Base-by-base conservation (phyloP, 2,329 filamentous ascomycete genomes). In the Penicillium sp. region DNA sequence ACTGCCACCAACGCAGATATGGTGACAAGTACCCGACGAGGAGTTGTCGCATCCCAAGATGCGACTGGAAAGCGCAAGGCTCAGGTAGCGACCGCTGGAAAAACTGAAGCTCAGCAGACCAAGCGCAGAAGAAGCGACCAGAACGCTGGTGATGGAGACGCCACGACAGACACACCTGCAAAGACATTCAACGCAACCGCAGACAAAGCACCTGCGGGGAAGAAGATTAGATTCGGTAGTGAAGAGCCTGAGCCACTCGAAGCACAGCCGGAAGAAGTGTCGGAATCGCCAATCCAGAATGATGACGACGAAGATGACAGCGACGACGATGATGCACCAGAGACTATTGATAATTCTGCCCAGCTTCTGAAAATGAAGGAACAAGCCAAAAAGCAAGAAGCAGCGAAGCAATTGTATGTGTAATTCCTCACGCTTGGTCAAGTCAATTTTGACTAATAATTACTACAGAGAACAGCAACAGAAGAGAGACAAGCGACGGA, bases 321-420 rank as follows among this genome's bases (percentile, higher is more conserved):
- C 39, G 66, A 68, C 42, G 69, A 71, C 38, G 70, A 73, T 46
- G 70, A 73, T 46, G 71, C 71, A n/a, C 71, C 71, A 9, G 71
- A 74, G 53, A 60, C 66, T 11, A 60, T 74, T 33, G 65, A 72
- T 36, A 74, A 73, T 52, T 68, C 70, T 33, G 63, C 65, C 2
- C 66, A 73, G 49, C 47, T 72, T 25, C 54, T 64, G 33, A 66
- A 66, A 49, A 60, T 73, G n/a, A 72, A 65, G 52, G 61, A 63
- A 18, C 62, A 67, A 34, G 66, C 69, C n/a, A 68, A 68, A 54
- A 72, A 67, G 52, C 64, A 65, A 59, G 68, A 71, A 49, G 57
- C 63, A 46, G 58, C 62, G 11, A 68, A 62, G 49, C 68, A 71
- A 64, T 61, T 61, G 71, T 73, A 56, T 42, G 68, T 63, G 4